phyloP scores from a whole-genome alignment of 2,329 filamentous ascomycete genomes.

The Ophiostoma quercus region DNA sequence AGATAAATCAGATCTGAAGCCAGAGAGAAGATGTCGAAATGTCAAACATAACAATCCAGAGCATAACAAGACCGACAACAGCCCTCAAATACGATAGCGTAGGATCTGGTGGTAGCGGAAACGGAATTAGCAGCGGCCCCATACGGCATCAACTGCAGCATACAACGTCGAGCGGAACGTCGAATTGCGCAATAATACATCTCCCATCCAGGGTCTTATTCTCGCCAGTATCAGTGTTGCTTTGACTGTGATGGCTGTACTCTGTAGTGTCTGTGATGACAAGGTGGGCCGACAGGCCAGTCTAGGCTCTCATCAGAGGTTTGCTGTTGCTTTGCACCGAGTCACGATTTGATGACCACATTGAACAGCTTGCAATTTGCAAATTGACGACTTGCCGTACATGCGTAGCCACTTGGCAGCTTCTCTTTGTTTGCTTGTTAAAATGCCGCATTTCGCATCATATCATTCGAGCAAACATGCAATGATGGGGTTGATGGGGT shows the following conservation, averaged over 20 bases:
- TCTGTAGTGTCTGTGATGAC: background rate
- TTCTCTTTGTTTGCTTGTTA: slow-evolving; percentile 20
- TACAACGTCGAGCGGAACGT: slow-evolving; percentile 8
- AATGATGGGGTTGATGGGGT: background rate
- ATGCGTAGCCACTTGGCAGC: slow-evolving; percentile 24
- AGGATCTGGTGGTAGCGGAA: background rate
- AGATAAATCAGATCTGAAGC: background rate
- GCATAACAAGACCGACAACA: background rate
- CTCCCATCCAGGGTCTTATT: background rate
- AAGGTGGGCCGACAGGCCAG: slow-evolving; percentile 2
- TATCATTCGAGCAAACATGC: slow-evolving; percentile 16
- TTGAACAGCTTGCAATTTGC: background rate
- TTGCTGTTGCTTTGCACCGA: background rate
- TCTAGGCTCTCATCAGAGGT: background rate
- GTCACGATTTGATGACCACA: slow-evolving; percentile 2
- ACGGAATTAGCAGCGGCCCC: slow-evolving; percentile 4
- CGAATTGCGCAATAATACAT: slow-evolving; percentile 22
- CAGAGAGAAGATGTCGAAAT: background rate
- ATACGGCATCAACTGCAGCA: slow-evolving; percentile 7
- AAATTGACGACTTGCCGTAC: slow-evolving; percentile 11
- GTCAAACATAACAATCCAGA: background rate
- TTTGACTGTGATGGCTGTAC: background rate
- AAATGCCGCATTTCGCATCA: slow-evolving; percentile 24
- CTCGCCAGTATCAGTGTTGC: background rate
- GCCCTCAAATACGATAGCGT: background rate